phyloP scores from a whole-genome alignment of 495 filamentous ascomycete genomes.

The Trichocladium uniseriatum region DNA sequence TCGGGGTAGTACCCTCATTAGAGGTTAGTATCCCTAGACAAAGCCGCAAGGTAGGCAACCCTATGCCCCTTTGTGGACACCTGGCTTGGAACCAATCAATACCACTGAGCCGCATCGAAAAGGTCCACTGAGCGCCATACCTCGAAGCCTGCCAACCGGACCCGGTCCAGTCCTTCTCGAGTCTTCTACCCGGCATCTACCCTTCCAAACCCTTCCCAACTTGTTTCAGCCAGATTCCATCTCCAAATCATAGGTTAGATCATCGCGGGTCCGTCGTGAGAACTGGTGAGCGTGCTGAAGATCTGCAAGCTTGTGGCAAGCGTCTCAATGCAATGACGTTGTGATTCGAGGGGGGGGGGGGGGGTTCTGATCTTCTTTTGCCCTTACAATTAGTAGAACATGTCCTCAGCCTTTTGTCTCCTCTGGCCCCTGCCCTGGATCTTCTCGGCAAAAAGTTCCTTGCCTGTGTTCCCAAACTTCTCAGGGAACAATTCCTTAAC shows the following conservation, averaged over 20 bases:
- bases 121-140: background rate
- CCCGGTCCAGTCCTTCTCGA: background rate
- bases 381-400: slow-evolving; percentile 37
- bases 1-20: background rate
- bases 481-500: slow-evolving; percentile 62
- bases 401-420: slow-evolving; percentile 45
- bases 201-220: background rate
- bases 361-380: background rate
- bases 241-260: background rate
- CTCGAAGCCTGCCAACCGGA: background rate
- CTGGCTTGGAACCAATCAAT: background rate
- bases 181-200: background rate
- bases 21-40: no score
- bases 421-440: slow-evolving; percentile 37
- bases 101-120: background rate
- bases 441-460: slow-evolving; percentile 57
- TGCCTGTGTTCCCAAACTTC: slow-evolving; percentile 57
- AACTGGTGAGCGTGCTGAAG: no score
- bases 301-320: no score
- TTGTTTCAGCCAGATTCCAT: background rate
- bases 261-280: no score
- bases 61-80: background rate
- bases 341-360: no score
- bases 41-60: no score
- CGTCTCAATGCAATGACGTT: no score